Evolutionary conservation across 1,139 yeast genomes (phyloP).

Genomic region (Kazachstania sp.): DNA sequence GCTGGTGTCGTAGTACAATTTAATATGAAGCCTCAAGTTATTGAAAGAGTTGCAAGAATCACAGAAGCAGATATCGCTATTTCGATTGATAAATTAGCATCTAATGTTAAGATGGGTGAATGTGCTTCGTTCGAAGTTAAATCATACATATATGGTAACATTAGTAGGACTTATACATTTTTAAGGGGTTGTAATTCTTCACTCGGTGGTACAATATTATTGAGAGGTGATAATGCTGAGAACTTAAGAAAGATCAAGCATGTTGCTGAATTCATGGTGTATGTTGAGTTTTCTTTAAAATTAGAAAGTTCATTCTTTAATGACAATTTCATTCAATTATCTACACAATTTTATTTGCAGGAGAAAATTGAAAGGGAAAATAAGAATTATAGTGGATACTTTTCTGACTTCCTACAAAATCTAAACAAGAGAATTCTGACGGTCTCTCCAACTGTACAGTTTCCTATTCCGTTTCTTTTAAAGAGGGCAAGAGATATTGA

Average conservation of each 20-base stretch:
- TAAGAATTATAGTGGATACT: conserved; percentile 27
- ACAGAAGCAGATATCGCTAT: conserved; percentile 75
- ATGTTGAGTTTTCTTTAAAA: conserved; percentile 65
- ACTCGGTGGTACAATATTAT: conserved; percentile 71
- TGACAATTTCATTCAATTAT: conserved; percentile 57
- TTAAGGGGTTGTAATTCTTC: conserved; percentile 69
- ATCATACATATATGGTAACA: conserved; percentile 47
- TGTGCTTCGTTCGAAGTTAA: conserved; percentile 68
- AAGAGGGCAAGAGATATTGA: conserved; percentile 50
- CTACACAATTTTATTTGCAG: conserved; percentile 30
- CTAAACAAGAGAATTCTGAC: conserved; percentile 50
- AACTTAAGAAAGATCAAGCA: conserved; percentile 60
- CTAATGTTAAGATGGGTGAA: conserved; percentile 56
- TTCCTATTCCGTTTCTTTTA: conserved; percentile 58
- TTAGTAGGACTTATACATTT: conserved; percentile 63
- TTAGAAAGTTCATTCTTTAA: conserved; percentile 75
- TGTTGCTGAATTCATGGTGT: conserved; percentile 71
- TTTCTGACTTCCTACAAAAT: conserved; percentile 42
- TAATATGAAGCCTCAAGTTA: conserved; percentile 73
- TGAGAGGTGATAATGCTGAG: conserved; percentile 67
- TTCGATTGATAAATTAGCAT: conserved; percentile 56
- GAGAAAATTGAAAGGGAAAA: conserved; percentile 11
- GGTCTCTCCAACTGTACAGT: conserved; percentile 67
- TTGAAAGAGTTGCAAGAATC: conserved; percentile 69
- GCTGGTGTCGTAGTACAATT: conserved; percentile 73